phyloP scores from a whole-genome alignment of 1,284 basidiomycete species.

The Athelia psychrophila region DNA sequence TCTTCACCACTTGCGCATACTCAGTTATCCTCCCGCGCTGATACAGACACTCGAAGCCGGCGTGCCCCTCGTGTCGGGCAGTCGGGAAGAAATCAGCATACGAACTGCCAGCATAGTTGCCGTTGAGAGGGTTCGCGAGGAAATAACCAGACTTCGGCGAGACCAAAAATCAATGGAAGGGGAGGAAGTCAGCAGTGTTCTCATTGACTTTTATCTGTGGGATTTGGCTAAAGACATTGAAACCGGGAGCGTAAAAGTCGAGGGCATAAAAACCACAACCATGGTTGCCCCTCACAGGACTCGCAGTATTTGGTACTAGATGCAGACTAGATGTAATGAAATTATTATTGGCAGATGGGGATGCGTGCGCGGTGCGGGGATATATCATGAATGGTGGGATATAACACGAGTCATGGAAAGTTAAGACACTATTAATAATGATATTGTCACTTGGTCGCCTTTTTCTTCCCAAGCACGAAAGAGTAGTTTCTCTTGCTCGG shows the following conservation, averaged over 20 bases:
- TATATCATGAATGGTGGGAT: too few relatives aligned
- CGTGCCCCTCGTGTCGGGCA: slow-evolving; percentile 48
- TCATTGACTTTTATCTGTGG: slow-evolving; percentile 87
- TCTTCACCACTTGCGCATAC: slow-evolving; percentile 71
- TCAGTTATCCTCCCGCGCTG: slow-evolving; percentile 62
- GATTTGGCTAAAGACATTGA: slow-evolving; percentile 79
- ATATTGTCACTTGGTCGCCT: not conserved
- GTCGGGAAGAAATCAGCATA: slow-evolving; percentile 66
- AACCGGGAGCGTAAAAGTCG: slow-evolving; percentile 50
- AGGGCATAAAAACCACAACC: slow-evolving; percentile 53
- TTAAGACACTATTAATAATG: too few relatives aligned
- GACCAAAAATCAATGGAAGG: slow-evolving; percentile 4
- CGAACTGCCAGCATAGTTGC: slow-evolving; percentile 73
- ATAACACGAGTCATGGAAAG: too few relatives aligned
- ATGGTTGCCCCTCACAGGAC: slow-evolving; percentile 74
- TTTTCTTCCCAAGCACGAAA: slow-evolving; percentile 5
- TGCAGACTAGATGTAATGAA: not conserved
- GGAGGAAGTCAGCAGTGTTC: slow-evolving; percentile 58
- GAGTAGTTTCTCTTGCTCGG: slow-evolving; percentile 38
- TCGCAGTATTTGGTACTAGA: slow-evolving; percentile 80
- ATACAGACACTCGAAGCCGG: slow-evolving; percentile 42
- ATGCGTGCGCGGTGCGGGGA: too few relatives aligned
- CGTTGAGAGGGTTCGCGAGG: slow-evolving; percentile 65
- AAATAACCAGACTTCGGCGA: slow-evolving; percentile 34
- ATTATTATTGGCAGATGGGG: not conserved